These are phyloP conservation scores for Rossbeevera mucosa DNA, from an alignment of 768 basidiomycete genomes.

Conservation along the genomic window DNA sequence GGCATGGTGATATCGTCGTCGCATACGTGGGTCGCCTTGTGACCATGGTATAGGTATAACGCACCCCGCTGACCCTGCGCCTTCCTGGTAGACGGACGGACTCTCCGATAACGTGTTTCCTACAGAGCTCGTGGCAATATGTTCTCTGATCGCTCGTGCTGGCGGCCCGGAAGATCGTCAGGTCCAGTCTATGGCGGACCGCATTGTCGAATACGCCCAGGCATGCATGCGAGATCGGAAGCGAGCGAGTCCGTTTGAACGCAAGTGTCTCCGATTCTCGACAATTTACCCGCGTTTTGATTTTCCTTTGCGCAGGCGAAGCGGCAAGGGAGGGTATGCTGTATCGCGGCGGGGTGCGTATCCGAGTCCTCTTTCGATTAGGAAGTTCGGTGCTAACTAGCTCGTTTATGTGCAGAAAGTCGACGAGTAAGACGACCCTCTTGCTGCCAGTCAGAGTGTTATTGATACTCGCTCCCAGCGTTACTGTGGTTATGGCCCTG, in stretches of 20 bases:
- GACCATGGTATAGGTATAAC: too few relatives aligned
- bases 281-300: slow-evolving; percentile 5
- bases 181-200: slow-evolving; percentile 69
- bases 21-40: slow-evolving; percentile 37
- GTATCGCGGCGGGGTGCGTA: slow-evolving; percentile 70
- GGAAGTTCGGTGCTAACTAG: slow-evolving; percentile 4
- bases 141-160: slow-evolving; percentile 56
- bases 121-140: slow-evolving; percentile 65
- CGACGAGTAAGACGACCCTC: slow-evolving; percentile 59
- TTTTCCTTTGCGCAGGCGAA: slow-evolving; percentile 38
- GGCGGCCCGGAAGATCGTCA: slow-evolving; percentile 54
- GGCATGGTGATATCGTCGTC: slow-evolving; percentile 51
- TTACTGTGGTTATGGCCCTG: slow-evolving; percentile 65
- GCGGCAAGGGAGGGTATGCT: slow-evolving; percentile 61
- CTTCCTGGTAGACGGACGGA: slow-evolving; percentile 50
- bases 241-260: slow-evolving; percentile 71
- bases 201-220: slow-evolving; percentile 63
- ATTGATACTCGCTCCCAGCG: slow-evolving; percentile 38
- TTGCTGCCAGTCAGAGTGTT: neutral
- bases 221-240: slow-evolving; percentile 64
- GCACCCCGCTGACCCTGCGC: slow-evolving; percentile 3
- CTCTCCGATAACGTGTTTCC: slow-evolving; percentile 59
- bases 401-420: slow-evolving; percentile 51
- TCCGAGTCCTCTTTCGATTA: slow-evolving; percentile 2
- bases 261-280: slow-evolving; percentile 35